Evolutionary conservation across 2,329 filamentous ascomycete species (phyloP), one percentile per base, ranked within the genome.

Genomic region (Exophiala spinifera): DNA sequence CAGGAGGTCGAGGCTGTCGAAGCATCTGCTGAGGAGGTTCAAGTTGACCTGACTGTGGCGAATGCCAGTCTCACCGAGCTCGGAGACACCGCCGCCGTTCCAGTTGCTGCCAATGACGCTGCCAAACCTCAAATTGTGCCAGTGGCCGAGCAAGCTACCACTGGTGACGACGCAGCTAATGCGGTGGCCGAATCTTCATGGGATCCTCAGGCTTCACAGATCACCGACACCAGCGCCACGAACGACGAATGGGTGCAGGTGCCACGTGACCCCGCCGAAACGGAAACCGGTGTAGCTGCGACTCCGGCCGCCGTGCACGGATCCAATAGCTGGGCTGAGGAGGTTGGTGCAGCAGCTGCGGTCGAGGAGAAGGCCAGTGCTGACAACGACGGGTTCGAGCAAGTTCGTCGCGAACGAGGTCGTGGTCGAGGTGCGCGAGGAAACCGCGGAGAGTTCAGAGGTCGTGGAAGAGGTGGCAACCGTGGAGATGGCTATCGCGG

Each of bases 241-340:
- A 81, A 79, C 49, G 62, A 64, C 33, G 61, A 62, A 48, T 94
- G 89, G 82, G 86, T 95, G 56, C 83, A 90, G 69, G 77, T 89
- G 42, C 83, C 89, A 48, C 83, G 86, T 53, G 83, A 91, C 66
- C 80, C 85, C 44, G 74, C 82, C 48, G 90, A 95, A 76, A 86
- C 87, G 4, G 88, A 94, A 58, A 83, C 79, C 34, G 83, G 82
- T 34, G 69, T 83, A 39, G 73, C 78, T 44, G 82, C 83, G 21
- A 83, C 81, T n/a, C 81, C 84, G 44, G 83, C 82, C 5, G 74
- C 75, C 7, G 70, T 74, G 36, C 64, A 69, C 15, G 78, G 79
- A 65, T 77, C 78, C 25, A 84, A 87, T 67, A 90, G 85, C 65
- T 95, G 89, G 89, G 89, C 89, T 21, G 90, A 95, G 65, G 88